Base-by-base conservation (phyloP, 2,329 filamentous ascomycete species). In the Alternaria triticimaculans region DNA sequence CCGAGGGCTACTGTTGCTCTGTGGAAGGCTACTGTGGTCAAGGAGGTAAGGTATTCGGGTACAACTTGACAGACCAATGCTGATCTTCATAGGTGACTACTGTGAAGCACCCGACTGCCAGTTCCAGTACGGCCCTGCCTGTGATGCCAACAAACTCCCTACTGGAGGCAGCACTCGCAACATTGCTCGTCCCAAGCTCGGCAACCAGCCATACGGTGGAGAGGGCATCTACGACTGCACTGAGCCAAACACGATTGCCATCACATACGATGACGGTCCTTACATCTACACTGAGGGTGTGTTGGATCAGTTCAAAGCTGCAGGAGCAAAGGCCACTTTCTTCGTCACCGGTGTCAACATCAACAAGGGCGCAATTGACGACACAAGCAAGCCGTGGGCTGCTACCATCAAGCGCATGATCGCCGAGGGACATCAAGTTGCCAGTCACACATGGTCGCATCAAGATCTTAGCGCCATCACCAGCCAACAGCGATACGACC, bases 231-330 rank as follows among this genome's bases (percentile, higher is more conserved):
- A 87, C 66, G 79, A 82, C 56, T 89, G 87, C 69, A 74, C 74
- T 15, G 67, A 66, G 14, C 81, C 84, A 2, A 87, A 88, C 60
- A 87, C 86, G 6, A 84, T 92, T 67, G 89, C 89, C 14, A 80
- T 92, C 55, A 91, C 89, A 0, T 91, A 87, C 64, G 89, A 91
- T 70, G 89, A 91, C 72, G 89, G 89, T 0, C 89, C 89, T 20
- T 78, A 87, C 66, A 80, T 84, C 37, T 91, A 89, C 76, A 92
- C 89, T 1, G 80, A 80, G 30, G 84, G 87, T 58, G 83, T 92
- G 8, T 82, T 91, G 8, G 86, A 90, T 71, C 82, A 88, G 58
- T 82, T 91, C 26, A 80, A 79, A 18, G 87, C 51, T 9, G 63
- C 89, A 67, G 80, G 84, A n/a, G 88, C 87, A 23, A 89, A 87